Evolutionary conservation across 495 filamentous ascomycete genomes (phyloP), one percentile per base, ranked within the genome.

Genomic region (Clohesyomyces aquaticus): DNA sequence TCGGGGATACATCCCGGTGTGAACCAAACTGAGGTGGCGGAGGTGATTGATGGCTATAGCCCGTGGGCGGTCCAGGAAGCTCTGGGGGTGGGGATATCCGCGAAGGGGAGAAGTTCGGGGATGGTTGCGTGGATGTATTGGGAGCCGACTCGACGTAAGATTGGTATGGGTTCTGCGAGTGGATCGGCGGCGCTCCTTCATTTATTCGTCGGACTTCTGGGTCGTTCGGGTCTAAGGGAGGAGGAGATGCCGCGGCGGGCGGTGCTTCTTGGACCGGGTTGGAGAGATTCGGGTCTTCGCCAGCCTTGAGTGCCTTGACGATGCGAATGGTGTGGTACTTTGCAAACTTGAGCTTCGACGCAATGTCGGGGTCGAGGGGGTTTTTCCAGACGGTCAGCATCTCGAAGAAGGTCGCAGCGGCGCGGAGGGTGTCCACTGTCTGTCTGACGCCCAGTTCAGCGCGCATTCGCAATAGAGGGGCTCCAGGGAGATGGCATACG

Each of bases 271-370:
- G 80, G 55, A 82, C 84, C 0, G 93, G 93, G 67, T 96, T 97
- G 14, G 90, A 87, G 48, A 85, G 84, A 73, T 99, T 99, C 3
- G 94, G 93, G 72, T 99, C 93, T 62, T 91, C 88, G 46, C 93
- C 93, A 18, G 91, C 89, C 74, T 90, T 93, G 65, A 96, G 82
- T 1, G 93, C 95, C 77, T 93, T 96, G 1, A 85, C 80, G 72
- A 99, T 98, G 45, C 95, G 85, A 12, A 93, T 74, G 14, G 94
- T 91, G 74, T 99, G 96, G 81, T 89, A 98, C 75, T 98, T 98
- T 41, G 93, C 91, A 74, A 88, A 99, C 73, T 93, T 96, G 74
- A 92, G 90, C 77, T 96, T 96, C 23, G 90, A 85, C 43, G 85
- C 83, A 50, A 88, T 85, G 71, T 98, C 94, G 14, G 81, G 72